A percentile compares a stretch with the other conserved stretches of the same genome.
Evolutionary conservation across 805 yeast species (phyloP).

Genomic region (Candida nemodendra): DNA sequence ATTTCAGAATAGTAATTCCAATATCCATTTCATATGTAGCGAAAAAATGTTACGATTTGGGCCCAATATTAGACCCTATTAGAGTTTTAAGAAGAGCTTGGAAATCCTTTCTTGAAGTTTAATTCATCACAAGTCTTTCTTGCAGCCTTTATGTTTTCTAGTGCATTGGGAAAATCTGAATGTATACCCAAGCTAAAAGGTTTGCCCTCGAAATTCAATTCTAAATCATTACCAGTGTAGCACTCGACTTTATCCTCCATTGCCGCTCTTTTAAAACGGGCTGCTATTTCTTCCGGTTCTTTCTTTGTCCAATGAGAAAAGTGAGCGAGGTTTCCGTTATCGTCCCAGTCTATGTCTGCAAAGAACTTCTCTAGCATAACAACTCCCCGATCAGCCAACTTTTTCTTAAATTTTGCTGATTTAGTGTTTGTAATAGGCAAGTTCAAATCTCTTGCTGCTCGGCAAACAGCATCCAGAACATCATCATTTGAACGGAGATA

Average conservation of each 20-base stretch:
- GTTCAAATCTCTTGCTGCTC: conserved; percentile 29
- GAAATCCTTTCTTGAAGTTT: conserved; percentile 7
- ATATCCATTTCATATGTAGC: too few relatives aligned
- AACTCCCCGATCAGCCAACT: conserved; percentile 15
- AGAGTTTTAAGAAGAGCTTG: too few relatives aligned
- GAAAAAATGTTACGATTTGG: too few relatives aligned
- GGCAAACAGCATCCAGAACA: conserved; percentile 29
- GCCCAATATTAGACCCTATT: too few relatives aligned
- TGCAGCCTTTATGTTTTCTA: conserved; percentile 25
- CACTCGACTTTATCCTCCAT: conserved; percentile 17
- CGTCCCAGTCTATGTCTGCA: conserved; percentile 24
- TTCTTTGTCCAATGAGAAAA: conserved; percentile 20
- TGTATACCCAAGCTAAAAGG: conserved; percentile 30
- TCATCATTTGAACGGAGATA: conserved; percentile 30
- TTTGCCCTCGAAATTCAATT: conserved; percentile 16
- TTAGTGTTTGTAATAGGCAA: conserved; percentile 21
- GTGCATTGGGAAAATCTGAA: conserved; percentile 32
- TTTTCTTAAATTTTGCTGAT: conserved; percentile 8
- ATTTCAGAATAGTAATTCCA: too few relatives aligned
- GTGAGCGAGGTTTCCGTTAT: conserved; percentile 18
- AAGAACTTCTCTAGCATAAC: conserved; percentile 25
- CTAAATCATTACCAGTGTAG: conserved; percentile 12
- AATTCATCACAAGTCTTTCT: conserved; percentile 25
- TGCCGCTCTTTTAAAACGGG: conserved; percentile 15
- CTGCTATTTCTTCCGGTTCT: conserved; percentile 20